Evolutionary conservation across 192 early-diverging fungal genomes (phyloP), one percentile per base, ranked within the genome.

Genomic region (Backusella tarrabulga): DNA sequence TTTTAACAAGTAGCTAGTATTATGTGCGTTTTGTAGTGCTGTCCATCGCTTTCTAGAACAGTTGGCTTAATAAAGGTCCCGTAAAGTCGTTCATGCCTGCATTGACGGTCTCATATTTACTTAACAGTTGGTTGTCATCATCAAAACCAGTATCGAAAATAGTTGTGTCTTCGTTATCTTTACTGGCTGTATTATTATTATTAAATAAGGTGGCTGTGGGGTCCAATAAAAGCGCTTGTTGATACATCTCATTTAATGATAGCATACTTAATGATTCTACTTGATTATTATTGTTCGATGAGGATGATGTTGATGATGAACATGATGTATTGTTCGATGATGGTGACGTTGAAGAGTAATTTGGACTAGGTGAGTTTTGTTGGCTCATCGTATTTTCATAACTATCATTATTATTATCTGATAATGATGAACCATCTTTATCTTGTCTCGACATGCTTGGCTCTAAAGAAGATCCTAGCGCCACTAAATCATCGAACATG

Each of bases 81-180:
- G 66, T 34, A 60, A 77, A 77, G 35, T 77, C 68, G 50, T 63
- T 68, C 29, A 71, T 77, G 68, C 44, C 68, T 71, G 68, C 46
- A 77, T 68, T 71, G 68, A 71, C 50, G 76, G 32, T 56, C 35
- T 77, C 68, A 42, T 77, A 77, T 60, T 77, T 77, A 41, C 2
- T 67, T 66, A 42, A n/a, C 26, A 44, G 35, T n/a, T 63, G 29
- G 36, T 42, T 34, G 44, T 17, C n/a, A 23, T 72, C 41, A 42
- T 23, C 56, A 29, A 63, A 35, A 15, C 35, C 67, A 5, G 67
- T 68, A 34, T 68, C 35, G 19, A 50, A 68, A 68, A 34, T 68
- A n/a, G 7, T 8, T 36, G 29, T n/a, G 19, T 50, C 46, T 50
- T 50, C 46, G 21, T 68, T 15, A 8, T 34, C 35, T 36, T 35